Evolutionary conservation across 1,284 basidiomycete genomes (phyloP), one percentile per base, ranked within the genome.

Genomic region (Cerrena zonata): DNA sequence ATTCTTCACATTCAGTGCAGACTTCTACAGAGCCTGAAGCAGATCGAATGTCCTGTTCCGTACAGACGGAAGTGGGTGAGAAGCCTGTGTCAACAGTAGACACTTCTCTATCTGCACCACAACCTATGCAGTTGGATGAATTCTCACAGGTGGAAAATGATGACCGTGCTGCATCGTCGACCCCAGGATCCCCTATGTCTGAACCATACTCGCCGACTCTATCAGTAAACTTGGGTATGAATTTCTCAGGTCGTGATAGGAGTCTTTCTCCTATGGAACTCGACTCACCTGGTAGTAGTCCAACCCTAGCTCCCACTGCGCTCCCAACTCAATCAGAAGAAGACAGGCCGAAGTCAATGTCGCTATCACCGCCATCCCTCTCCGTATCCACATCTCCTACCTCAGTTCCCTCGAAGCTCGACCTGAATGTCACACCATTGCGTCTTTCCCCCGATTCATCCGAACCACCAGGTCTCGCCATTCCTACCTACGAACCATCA

Each of bases 181-280:
- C 11, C 41, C 41, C 21, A 5, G 22, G 19, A 13, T 42, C 41
- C 13, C 41, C 41, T 22, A 22, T 23, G 11, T 42, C 41, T 5
- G 41, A 42, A 42, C n/a, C 41, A 24, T 42, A 42, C 23, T 42
- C 41, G 13, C 41, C 41, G 5, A 22, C 41, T 3, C 19, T 42
- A 4, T 42, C 41, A 13, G 41, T 42, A 19, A 42, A 42, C 23
- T 23, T 42, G 18, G 41, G 41, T 10, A 50, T 47, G 25, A 43
- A 45, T 36, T 42, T 56, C n/a, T 50, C 51, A 5, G 58, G 55
- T 36, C 61, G 56, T 50, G 66, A 70, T n/a, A 65, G 74, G 51
- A 80, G 73, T 62, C 65, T 76, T 42, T 78, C 78, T 45, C 78
- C 78, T 0, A 80, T 80, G 78, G 81, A 80, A 49, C 68, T 82